Evolutionary conservation across 805 yeast species (phyloP).

Genomic region (Hanseniaspora opuntiae): DNA sequence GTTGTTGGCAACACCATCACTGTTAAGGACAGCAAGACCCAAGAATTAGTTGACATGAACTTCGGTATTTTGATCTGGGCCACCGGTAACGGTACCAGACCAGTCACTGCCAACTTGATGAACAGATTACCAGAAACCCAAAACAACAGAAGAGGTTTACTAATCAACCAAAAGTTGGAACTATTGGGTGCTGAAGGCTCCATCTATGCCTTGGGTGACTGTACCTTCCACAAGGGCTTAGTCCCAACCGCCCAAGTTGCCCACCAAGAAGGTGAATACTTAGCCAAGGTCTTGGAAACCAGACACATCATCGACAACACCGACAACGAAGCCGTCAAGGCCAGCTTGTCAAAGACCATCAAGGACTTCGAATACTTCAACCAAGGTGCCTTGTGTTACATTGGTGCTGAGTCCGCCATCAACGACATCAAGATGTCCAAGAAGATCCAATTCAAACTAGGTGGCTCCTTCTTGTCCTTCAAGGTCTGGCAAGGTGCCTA

Average conservation of each 20-base stretch:
- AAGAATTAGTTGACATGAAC: conserved; percentile 62
- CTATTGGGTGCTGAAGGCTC: conserved; percentile 66
- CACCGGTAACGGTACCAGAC: conserved; percentile 87
- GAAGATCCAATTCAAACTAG: conserved; percentile 60
- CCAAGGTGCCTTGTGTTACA: conserved; percentile 87
- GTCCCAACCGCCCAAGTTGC: conserved; percentile 98
- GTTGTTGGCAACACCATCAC: conserved; percentile 60
- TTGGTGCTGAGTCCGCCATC: conserved; percentile 85
- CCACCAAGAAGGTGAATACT: conserved; percentile 77
- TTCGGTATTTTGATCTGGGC: conserved; percentile 96
- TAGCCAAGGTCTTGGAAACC: conserved; percentile 58
- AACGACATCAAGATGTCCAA: conserved; percentile 47
- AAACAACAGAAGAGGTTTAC: conserved; percentile 79
- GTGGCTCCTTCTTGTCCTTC: conserved; percentile 68
- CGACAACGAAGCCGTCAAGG: conserved; percentile 25
- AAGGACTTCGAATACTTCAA: conserved; percentile 68
- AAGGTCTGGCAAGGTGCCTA: conserved; percentile 92
- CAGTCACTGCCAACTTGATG: conserved; percentile 53
- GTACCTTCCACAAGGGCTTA: conserved; percentile 71
- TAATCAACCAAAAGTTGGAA: conserved; percentile 68
- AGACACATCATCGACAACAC: conserved; percentile 47
- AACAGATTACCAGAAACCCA: conserved; percentile 59
- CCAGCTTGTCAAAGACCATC: conserved; percentile 35
- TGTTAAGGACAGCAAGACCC: conserved; percentile 53
- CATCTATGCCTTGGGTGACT: conserved; percentile 85